Conservation (phyloP, 345 rosid species). For the Erucastrum elatum region DNA sequence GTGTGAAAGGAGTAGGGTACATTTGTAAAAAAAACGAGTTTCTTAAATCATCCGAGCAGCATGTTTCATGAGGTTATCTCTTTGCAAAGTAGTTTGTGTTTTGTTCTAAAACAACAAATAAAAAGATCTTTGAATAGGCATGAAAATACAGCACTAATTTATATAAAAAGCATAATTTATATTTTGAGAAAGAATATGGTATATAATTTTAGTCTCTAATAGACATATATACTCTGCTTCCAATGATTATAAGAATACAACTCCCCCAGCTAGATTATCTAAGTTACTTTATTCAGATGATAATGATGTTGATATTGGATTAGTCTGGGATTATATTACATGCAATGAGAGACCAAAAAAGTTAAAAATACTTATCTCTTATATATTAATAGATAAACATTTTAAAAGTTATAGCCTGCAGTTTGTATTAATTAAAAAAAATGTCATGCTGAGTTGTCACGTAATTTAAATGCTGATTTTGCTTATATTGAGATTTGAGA, state of each 20-base stretch:
- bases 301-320: constrained; percentile 5
- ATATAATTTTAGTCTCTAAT: neutral
- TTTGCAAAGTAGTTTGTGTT: neutral
- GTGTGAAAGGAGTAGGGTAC: constrained; percentile 37
- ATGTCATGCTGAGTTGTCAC: no score
- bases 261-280: constrained; percentile 24
- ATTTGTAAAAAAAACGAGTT: constrained; percentile 2
- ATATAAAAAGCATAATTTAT: neutral
- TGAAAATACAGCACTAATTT: neutral
- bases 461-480: no score
- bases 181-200: neutral
- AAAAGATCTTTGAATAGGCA: constrained; percentile 28
- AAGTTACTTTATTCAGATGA: constrained; percentile 8
- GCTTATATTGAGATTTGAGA: no score
- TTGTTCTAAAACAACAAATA: neutral
- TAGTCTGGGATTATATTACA: neutral
- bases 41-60: constrained; percentile 15
- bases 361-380: neutral
- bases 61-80: constrained; percentile 22
- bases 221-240: neutral
- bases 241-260: constrained; percentile 25
- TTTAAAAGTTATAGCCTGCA: no score
- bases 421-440: no score
- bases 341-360: neutral
- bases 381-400: no score